Percentiles rank a stretch among this genome's conserved stretches.
phyloP scores from a whole-genome alignment of 2,329 filamentous ascomycete species.

The Catunica adiposa region DNA sequence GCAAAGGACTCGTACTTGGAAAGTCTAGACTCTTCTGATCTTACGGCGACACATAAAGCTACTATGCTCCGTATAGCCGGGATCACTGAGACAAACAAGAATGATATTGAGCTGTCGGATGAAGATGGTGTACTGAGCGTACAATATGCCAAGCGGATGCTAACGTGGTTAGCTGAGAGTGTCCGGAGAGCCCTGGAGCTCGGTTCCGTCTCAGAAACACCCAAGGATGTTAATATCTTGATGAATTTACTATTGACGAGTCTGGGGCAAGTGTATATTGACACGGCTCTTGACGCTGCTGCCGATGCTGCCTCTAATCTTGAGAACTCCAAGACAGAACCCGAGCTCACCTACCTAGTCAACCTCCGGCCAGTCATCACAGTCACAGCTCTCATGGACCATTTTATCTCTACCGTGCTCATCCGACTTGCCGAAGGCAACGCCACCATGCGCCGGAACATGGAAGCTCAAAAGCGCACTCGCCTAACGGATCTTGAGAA shows the following conservation, averaged over 20 bases:
- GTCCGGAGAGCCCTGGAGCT: constrained; percentile 83
- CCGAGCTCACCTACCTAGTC: constrained; percentile 70
- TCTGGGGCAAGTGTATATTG: constrained; percentile 70
- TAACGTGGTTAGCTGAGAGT: constrained; percentile 92
- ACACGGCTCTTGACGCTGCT: constrained; percentile 51
- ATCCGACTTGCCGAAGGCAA: constrained; percentile 79
- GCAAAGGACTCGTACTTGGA: constrained; percentile 86
- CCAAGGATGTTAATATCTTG: constrained; percentile 79
- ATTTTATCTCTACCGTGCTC: constrained; percentile 78
- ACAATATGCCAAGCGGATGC: constrained; percentile 88
- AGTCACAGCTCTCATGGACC: constrained; percentile 83
- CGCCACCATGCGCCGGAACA: constrained; percentile 74
- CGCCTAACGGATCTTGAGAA: constrained; percentile 67
- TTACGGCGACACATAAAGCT: constrained; percentile 72
- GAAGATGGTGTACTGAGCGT: constrained; percentile 73
- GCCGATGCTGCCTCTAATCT: constrained; percentile 58
- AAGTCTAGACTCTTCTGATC: constrained; percentile 71
- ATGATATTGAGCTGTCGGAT: constrained; percentile 80
- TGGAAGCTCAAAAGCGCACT: constrained; percentile 64
- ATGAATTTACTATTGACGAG: constrained; percentile 68
- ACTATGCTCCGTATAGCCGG: constrained; percentile 85
- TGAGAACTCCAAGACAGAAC: constrained; percentile 67
- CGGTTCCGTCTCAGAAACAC: constrained; percentile 72
- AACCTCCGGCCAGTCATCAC: constrained; percentile 67
- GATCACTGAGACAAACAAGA: constrained; percentile 58